Evolutionary conservation across 805 yeast genomes (phyloP).

Genomic region (Yarrowia keelungensis): DNA sequence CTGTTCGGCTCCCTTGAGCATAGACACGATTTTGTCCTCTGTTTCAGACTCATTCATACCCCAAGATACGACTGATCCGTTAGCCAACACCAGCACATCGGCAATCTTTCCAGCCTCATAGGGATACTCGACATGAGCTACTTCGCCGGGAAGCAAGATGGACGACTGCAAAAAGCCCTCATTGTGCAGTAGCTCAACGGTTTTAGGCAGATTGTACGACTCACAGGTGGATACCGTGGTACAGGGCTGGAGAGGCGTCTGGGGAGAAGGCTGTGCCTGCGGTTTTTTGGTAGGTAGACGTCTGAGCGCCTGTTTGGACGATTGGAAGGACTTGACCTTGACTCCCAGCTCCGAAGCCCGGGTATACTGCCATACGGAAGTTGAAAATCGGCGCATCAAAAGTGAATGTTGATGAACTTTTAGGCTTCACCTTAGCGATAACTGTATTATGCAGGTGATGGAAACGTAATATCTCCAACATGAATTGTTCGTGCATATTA

Average conservation of each 20-base stretch:
- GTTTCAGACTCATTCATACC: conserved; percentile 68
- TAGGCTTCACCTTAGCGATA: too few species aligned
- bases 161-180: conserved; percentile 51
- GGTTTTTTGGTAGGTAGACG: conserved; percentile 30
- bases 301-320: conserved; percentile 35
- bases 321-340: conserved; percentile 31
- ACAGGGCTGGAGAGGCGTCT: conserved; percentile 53
- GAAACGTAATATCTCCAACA: too few species aligned
- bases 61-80: conserved; percentile 88
- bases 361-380: neutral
- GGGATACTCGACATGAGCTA: conserved; percentile 60
- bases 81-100: conserved; percentile 72
- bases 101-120: conserved; percentile 47
- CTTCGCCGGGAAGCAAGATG: conserved; percentile 69
- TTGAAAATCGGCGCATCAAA: conserved; percentile 14
- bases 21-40: conserved; percentile 51
- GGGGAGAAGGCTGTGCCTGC: neutral
- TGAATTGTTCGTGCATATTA: too few species aligned
- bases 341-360: conserved; percentile 11
- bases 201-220: conserved; percentile 63
- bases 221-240: conserved; percentile 79
- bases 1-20: conserved; percentile 58
- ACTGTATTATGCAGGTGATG: too few species aligned
- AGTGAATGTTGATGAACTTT: neutral
- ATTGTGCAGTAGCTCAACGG: conserved; percentile 52